Evolutionary conservation across 129 eudicot species (phyloP).

Genomic region (Gnaphalium uliginosum): DNA sequence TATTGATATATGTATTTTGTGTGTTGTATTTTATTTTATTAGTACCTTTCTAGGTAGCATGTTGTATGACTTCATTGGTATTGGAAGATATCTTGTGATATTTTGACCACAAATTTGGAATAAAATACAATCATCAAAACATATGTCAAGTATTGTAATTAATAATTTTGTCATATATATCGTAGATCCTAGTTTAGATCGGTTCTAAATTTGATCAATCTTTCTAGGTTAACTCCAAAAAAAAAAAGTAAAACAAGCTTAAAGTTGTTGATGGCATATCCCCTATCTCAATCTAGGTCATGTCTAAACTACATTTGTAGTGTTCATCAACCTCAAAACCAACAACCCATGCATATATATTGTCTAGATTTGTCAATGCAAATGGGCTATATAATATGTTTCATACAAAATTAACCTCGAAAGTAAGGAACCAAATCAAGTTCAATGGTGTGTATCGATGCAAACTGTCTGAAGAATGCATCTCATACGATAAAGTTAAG

Average conservation of each 20-base stretch:
- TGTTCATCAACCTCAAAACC: conserved; percentile 31
- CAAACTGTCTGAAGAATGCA: neutral
- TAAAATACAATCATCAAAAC: no score
- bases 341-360: neutral
- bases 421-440: conserved; percentile 22
- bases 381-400: conserved; percentile 24
- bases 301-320: conserved; percentile 28
- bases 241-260: conserved; percentile 15
- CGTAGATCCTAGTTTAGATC: conserved; percentile 26
- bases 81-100: no score
- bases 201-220: conserved; percentile 19
- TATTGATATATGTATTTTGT: no score
- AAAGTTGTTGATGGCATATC: conserved; percentile 33
- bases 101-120: no score
- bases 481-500: conserved; percentile 22
- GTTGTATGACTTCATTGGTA: no score
- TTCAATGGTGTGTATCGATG: conserved; percentile 20
- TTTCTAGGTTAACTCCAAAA: conserved; percentile 28
- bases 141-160: neutral
- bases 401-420: conserved; percentile 24
- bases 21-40: no score
- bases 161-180: neutral
- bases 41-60: no score
- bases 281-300: conserved; percentile 31
- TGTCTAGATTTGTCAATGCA: conserved; percentile 36